Evolutionary conservation across 2,329 filamentous ascomycete species (phyloP).

Genomic region (Colletotrichum lindemuthianum): DNA sequence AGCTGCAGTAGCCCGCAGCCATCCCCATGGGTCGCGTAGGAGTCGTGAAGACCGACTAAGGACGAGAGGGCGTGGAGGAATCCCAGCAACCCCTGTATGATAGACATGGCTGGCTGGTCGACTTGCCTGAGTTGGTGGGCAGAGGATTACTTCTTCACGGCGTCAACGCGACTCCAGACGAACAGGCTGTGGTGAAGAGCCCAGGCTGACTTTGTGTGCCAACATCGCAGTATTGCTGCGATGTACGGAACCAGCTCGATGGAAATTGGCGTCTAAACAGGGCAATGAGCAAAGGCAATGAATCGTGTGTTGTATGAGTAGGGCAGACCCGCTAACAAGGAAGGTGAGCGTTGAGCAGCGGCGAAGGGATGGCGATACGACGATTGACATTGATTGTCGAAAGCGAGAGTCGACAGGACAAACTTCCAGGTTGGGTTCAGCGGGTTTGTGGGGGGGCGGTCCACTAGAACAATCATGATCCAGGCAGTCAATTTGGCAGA

Average conservation of each 20-base stretch:
- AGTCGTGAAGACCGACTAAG: constrained; percentile 16
- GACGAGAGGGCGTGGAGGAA: constrained; percentile 23
- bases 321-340: constrained; percentile 5
- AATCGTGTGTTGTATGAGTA: background rate
- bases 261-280: constrained; percentile 2
- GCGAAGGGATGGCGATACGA: constrained; percentile 7
- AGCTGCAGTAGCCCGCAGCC: constrained; percentile 19
- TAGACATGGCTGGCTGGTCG: constrained; percentile 29
- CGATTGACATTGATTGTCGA: constrained; percentile 16
- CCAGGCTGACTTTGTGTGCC: constrained; percentile 2
- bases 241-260: background rate
- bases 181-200: constrained; percentile 6
- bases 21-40: constrained; percentile 16
- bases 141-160: background rate
- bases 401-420: constrained; percentile 21
- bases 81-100: constrained; percentile 18
- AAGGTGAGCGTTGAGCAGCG: constrained; percentile 2
- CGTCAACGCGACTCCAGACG: constrained; percentile 11
- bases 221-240: too few relatives aligned
- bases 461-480: constrained; percentile 15
- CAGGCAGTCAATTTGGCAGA: constrained; percentile 4
- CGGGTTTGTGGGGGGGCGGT: constrained; percentile 16
- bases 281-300: background rate
- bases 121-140: constrained; percentile 13
- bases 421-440: constrained; percentile 6